Percentiles rank a stretch among this genome's conserved stretches.
phyloP scores from a whole-genome alignment of 2,329 filamentous ascomycete genomes.

The Davidsoniella virescens region DNA sequence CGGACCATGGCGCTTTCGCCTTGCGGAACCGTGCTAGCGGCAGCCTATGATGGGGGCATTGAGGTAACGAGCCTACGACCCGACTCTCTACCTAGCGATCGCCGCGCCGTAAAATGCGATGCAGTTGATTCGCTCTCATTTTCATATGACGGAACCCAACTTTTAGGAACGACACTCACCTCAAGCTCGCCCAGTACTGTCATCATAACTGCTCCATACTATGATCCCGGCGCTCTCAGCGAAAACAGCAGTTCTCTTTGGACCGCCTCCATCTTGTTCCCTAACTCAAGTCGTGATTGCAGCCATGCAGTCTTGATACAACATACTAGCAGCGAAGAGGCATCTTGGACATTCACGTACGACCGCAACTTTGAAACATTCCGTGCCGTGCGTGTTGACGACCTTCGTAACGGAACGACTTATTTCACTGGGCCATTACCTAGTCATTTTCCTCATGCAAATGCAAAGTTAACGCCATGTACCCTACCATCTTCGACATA shows the following conservation, averaged over 20 bases:
- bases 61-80: constrained; percentile 64
- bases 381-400: constrained; percentile 58
- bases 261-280: constrained; percentile 75
- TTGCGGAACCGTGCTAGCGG: constrained; percentile 64
- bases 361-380: constrained; percentile 64
- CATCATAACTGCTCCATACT: constrained; percentile 64
- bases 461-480: constrained; percentile 47
- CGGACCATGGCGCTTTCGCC: constrained; percentile 67
- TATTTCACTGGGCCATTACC: constrained; percentile 55
- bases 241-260: constrained; percentile 59
- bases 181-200: constrained; percentile 52
- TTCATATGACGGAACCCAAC: constrained; percentile 60
- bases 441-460: constrained; percentile 29
- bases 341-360: constrained; percentile 63
- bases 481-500: constrained; percentile 55
- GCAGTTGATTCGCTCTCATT: constrained; percentile 59
- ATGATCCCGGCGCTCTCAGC: constrained; percentile 50
- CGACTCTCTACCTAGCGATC: constrained; percentile 45
- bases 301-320: constrained; percentile 60
- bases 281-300: constrained; percentile 63
- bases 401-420: constrained; percentile 58
- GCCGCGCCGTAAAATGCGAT: constrained; percentile 63
- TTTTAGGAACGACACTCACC: constrained; percentile 57
- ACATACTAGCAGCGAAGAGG: constrained; percentile 44
- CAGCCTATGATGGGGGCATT: constrained; percentile 76